phyloP scores from a whole-genome alignment of 163 green algal genomes.

The Prototheca cutis region DNA sequence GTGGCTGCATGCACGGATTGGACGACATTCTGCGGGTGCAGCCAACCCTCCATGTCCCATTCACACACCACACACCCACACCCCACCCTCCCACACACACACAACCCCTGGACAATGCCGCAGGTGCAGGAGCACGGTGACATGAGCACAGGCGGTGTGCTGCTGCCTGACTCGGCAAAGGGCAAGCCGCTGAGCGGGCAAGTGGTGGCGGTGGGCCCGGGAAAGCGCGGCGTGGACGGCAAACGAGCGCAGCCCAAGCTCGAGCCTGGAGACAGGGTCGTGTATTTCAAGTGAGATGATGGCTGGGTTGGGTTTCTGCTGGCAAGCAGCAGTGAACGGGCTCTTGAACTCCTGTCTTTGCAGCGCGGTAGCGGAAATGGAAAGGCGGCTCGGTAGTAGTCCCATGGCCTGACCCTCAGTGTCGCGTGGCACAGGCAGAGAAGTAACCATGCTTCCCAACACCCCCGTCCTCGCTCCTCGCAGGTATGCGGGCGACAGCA shows the following conservation, averaged over 20 bases:
- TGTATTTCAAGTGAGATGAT: slow-evolving; percentile 86
- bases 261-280: slow-evolving; percentile 57
- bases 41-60: too few relatives aligned
- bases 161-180: slow-evolving; percentile 82
- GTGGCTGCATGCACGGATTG: too few relatives aligned
- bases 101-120: not conserved
- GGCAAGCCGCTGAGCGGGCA: slow-evolving; percentile 74
- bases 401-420: too few relatives aligned
- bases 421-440: too few relatives aligned
- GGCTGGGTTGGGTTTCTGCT: too few relatives aligned
- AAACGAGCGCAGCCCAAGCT: slow-evolving; percentile 30
- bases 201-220: slow-evolving; percentile 70
- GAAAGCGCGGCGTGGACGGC: slow-evolving; percentile 55
- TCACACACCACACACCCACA: not conserved
- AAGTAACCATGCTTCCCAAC: too few relatives aligned
- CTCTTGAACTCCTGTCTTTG: too few relatives aligned
- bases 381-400: too few relatives aligned
- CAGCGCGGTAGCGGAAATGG: too few relatives aligned
- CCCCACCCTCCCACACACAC: not conserved
- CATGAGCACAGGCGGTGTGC: slow-evolving; percentile 75
- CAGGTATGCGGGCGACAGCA: slow-evolving; percentile 88
- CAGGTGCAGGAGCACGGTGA: slow-evolving; percentile 62
- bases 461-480: too few relatives aligned
- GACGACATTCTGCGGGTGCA: too few relatives aligned
- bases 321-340: too few relatives aligned